Base-by-base conservation (phyloP, 2,329 filamentous ascomycete species). In the Huntiella abstrusa region DNA sequence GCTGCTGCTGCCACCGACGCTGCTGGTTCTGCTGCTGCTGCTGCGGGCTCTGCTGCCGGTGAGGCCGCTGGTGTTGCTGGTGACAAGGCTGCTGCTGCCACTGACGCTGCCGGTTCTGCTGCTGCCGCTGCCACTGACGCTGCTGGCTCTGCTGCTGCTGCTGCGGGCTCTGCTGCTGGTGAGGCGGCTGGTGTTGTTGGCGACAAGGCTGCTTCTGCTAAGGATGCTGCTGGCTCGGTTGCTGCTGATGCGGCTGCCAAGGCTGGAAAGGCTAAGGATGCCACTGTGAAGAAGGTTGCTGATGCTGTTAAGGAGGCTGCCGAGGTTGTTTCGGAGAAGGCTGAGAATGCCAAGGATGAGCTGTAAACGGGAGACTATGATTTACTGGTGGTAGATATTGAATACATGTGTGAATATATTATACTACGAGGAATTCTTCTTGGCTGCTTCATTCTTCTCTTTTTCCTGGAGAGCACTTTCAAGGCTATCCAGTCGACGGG, bases 401-500 rank as follows among this genome's bases (percentile, higher is more conserved):
- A 36, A 16, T 34, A 33, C 28, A 16, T n/a, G 34, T 15, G 32
- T 17, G 17, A 43, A 15, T 33, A 13, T 8, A 34, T 28, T 28
- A 22, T 41, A 15, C 15, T 34, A 17, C 28, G 13, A 57, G 53
- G 56, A 55, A 19, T 61, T 53, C 50, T 67, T 67, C 8, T 61
- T 56, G 4, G 51, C 47, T 34, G 7, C 49, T 36, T 64, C 60
- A 47, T 65, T 65, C 48, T 67, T 60, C 53, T 68, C 74, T 49
- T 66, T 70, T 35, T 72, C 69, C 55, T 74, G 69, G 39, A 92
- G 67, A 11, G 79, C 77, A 17, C 80, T 69, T 60, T 92, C 87
- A 8, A 95, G 70, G 49, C 78, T 84, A 58, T 95, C 87, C 16
- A 95, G 65, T 19, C 87, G 75, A 51, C 80, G 71, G 11, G 83